These are phyloP conservation scores for Silybum marianum DNA, from an alignment of 129 eudicot genomes.

Conservation along the genomic window DNA sequence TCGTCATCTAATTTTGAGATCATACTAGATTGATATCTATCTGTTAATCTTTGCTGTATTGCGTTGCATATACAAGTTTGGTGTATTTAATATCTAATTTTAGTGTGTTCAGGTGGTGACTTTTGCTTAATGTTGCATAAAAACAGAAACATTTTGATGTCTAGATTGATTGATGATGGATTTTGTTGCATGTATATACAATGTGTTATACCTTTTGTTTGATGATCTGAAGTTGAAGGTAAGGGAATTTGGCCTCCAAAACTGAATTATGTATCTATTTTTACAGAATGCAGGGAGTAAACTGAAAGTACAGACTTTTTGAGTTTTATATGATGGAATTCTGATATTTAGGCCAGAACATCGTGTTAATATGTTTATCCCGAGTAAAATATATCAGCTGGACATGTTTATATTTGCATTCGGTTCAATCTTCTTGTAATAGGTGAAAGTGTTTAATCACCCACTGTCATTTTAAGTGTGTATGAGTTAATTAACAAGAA, in stretches of 20 bases:
- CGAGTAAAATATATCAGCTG: neutral
- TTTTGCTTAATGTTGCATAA: constrained; percentile 1
- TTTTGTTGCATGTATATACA: constrained; percentile 7
- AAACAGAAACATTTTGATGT: constrained; percentile 1
- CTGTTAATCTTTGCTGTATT: neutral
- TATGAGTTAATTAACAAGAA: neutral
- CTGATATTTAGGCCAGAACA: constrained; percentile 9
- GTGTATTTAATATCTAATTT: neutral
- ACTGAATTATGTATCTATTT: constrained; percentile 1
- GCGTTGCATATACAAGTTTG: neutral
- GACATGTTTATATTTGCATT: constrained; percentile 10
- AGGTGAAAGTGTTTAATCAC: neutral
- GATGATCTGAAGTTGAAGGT: constrained; percentile 8
- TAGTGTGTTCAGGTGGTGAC: neutral
- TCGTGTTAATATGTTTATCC: neutral
- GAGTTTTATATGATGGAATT: neutral
- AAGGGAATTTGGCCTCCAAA: constrained; percentile 6
- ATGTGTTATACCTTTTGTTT: constrained; percentile 16
- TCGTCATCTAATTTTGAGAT: constrained; percentile 4
- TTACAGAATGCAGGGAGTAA: constrained; percentile 6
- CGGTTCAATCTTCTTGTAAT: neutral
- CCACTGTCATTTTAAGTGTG: neutral
- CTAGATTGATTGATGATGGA: constrained; percentile 2
- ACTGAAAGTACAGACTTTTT: neutral
- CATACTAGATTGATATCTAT: neutral